These are phyloP conservation scores for Fusarium incarnatum DNA, from an alignment of 2,329 filamentous ascomycete species.

Conservation along the genomic window DNA sequence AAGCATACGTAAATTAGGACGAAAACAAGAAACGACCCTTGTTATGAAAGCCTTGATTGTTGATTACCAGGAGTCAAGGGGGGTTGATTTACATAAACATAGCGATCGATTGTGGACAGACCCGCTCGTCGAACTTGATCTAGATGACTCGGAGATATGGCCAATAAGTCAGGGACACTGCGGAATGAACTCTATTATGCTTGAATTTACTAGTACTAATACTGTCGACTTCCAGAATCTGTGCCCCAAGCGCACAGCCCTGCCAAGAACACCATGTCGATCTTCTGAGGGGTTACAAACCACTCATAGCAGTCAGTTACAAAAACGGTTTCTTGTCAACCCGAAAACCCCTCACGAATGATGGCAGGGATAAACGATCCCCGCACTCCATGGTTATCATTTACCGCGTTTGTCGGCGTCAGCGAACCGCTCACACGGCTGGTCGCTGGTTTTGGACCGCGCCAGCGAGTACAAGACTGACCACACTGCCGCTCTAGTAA, in stretches of 20 bases:
- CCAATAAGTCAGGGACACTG: not conserved
- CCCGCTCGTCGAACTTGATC: not conserved
- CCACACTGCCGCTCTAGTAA: not conserved
- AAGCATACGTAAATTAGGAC: too few species aligned
- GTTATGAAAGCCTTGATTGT: too few species aligned
- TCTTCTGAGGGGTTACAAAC: not conserved
- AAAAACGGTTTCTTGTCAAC: not conserved
- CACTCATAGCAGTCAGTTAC: not conserved
- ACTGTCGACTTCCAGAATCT: not conserved
- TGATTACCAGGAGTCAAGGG: too few species aligned
- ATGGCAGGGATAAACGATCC: not conserved
- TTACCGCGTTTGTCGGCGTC: not conserved
- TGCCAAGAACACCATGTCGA: not conserved
- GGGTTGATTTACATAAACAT: not conserved
- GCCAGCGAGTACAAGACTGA: not conserved
- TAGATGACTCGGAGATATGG: not conserved
- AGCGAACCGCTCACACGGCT: not conserved
- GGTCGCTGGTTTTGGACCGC: not conserved
- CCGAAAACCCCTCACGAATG: not conserved
- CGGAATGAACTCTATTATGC: not conserved
- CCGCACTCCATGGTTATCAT: not conserved
- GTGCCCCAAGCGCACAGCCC: not conserved
- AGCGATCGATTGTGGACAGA: not conserved
- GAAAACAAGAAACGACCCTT: too few species aligned
- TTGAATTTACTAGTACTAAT: not conserved